A percentile compares a stretch with the other conserved stretches of the same genome.
Conservation (phyloP, 2,329 filamentous ascomycete genomes). For the Ophiostoma australiae region DNA sequence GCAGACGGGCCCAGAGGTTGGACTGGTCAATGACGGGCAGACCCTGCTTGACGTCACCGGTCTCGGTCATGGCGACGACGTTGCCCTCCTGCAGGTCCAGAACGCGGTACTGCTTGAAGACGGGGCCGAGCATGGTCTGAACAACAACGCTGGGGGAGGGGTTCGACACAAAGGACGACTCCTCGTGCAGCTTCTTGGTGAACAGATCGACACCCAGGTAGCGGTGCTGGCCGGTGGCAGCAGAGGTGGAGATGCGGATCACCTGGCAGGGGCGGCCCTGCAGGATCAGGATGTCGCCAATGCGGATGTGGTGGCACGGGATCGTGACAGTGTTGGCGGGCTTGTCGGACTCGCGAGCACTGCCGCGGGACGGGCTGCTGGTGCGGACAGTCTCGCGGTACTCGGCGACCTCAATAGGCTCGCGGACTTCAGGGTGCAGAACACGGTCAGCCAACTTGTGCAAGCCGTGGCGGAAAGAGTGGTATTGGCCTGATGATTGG, state of each 20-base stretch:
- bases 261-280: constrained; percentile 99
- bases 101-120: constrained; percentile 99
- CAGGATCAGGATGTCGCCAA: constrained; percentile 97
- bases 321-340: constrained; percentile 87
- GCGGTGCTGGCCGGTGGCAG: constrained; percentile 97
- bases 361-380: constrained; percentile 30
- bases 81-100: constrained; percentile 84
- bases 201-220: constrained; percentile 99
- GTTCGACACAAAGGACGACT: constrained; percentile 97
- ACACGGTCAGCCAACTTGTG: constrained; percentile 56
- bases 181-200: constrained; percentile 99
- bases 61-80: constrained; percentile 97
- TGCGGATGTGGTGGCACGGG: constrained; percentile 98
- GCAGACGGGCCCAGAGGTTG: constrained; percentile 74
- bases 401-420: constrained; percentile 47
- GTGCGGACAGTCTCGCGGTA: constrained; percentile 38
- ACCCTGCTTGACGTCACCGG: constrained; percentile 94
- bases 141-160: constrained; percentile 93
- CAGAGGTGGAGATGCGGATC: constrained; percentile 97
- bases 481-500: constrained; percentile 47
- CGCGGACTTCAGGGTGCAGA: constrained; percentile 46
- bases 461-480: constrained; percentile 53
- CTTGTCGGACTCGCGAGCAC: constrained; percentile 35
- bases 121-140: constrained; percentile 97
- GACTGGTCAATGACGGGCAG: constrained; percentile 94